A percentile compares a stretch with the other conserved stretches of the same genome.
phyloP scores from a whole-genome alignment of 768 basidiomycete genomes.

The Coprinopsis cinerea region DNA sequence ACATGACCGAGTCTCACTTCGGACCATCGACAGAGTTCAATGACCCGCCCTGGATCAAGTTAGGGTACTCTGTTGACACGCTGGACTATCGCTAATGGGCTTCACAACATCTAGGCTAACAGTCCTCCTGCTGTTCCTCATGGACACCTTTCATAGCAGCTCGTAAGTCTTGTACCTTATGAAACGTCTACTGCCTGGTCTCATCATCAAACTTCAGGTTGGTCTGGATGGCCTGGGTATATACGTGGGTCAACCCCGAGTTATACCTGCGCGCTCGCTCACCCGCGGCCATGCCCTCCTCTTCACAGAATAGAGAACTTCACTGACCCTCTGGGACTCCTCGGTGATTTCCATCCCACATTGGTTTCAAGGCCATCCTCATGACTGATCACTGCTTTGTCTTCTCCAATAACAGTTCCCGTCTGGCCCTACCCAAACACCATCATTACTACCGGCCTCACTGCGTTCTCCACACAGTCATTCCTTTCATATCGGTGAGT shows the following conservation, averaged over 20 bases:
- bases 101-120: conserved; percentile 16
- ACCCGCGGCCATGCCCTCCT: background rate
- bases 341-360: conserved; percentile 15
- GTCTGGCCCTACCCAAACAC: conserved; percentile 45
- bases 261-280: background rate
- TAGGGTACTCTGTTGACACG: background rate
- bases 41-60: conserved; percentile 30
- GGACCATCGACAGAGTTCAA: conserved; percentile 24
- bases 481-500: conserved; percentile 36
- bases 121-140: conserved; percentile 24
- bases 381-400: too few relatives aligned
- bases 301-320: conserved; percentile 27
- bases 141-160: conserved; percentile 31
- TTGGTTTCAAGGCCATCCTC: background rate
- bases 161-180: conserved; percentile 19
- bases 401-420: conserved; percentile 20
- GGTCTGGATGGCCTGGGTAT: conserved; percentile 19
- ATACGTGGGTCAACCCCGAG: background rate
- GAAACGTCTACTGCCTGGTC: conserved; percentile 10
- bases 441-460: conserved; percentile 35
- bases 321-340: conserved; percentile 24
- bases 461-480: conserved; percentile 40
- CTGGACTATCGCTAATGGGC: background rate
- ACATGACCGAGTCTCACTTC: background rate
- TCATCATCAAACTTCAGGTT: conserved; percentile 22